Evolutionary conservation across 1,284 basidiomycete species (phyloP).

Genomic region (Sanguinoderma infundibulare): DNA sequence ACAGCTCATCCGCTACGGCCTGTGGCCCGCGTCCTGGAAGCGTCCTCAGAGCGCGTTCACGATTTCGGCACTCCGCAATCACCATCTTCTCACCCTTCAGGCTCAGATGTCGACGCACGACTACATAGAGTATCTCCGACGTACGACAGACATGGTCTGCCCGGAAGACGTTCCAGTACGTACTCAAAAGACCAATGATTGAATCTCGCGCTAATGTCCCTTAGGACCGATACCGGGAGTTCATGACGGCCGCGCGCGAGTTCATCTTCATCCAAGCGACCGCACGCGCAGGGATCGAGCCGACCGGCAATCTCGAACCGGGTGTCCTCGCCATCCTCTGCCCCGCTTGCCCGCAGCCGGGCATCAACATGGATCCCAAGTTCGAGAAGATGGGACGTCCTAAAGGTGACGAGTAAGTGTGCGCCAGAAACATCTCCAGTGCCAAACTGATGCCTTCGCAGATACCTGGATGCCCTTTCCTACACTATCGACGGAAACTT

Average conservation of each 20-base stretch:
- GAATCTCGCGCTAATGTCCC: not conserved
- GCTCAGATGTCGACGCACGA: slow-evolving; percentile 16
- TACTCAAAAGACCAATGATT: no score
- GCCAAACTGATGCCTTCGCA: not conserved
- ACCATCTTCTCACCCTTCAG: slow-evolving; percentile 17
- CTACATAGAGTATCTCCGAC: slow-evolving; percentile 12
- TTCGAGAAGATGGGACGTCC: not conserved
- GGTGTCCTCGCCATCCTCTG: slow-evolving; percentile 11
- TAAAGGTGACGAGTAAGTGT: not conserved
- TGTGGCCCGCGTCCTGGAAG: slow-evolving; percentile 26
- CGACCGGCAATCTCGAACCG: not conserved
- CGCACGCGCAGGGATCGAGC: not conserved
- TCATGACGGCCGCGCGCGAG: slow-evolving; percentile 20
- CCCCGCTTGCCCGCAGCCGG: slow-evolving; percentile 27
- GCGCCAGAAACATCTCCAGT: no score
- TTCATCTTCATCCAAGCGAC: slow-evolving; percentile 12
- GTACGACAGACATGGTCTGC: slow-evolving; percentile 14
- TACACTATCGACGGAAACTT: slow-evolving; percentile 18
- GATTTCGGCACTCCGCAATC: slow-evolving; percentile 11
- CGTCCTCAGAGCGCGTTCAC: slow-evolving; percentile 16
- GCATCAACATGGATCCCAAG: slow-evolving; percentile 26
- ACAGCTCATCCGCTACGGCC: slow-evolving; percentile 21
- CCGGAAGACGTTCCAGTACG: not conserved
- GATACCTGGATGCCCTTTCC: slow-evolving; percentile 14
- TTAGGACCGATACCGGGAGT: slow-evolving; percentile 26